Evolutionary conservation across 1,284 basidiomycete species (phyloP), one percentile per base, ranked within the genome.

Genomic region (Sporisorium iseilematis-ciliati): DNA sequence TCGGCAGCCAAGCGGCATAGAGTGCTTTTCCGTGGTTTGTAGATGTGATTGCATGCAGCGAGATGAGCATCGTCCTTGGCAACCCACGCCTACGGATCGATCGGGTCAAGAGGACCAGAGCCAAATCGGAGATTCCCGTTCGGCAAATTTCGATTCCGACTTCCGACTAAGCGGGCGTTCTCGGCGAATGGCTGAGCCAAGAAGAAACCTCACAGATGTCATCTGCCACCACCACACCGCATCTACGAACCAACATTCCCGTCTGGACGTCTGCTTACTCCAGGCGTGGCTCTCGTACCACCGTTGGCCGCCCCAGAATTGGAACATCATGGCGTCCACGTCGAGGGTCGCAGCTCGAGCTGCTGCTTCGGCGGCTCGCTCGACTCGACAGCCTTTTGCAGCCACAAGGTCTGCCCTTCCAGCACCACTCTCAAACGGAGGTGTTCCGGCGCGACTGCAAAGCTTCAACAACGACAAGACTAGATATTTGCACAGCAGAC

Each of bases 101-200:
- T 49, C 48, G 48, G 48, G 48, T 8, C 16, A 16, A 4, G 7
- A 49, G 21, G 25, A 2, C 2, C 10, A 48, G 2, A 2, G 3
- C 18, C 48, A 49, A 43, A 54, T 54, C 35, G 56, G 56, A 56
- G 35, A 38, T 38, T 38, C 14, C 31, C 11, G 25, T 21, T 65
- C 63, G 68, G 68, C 62, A 65, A 62, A 58, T 58, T 62, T 57
- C 40, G 50, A 50, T 21, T 65, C 68, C 63, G 68, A 59, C 25
- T 65, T 71, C 63, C 68, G 67, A 56, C 20, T 18, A 5, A 25
- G 45, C 60, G 60, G 59, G 48, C 35, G 46, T 56, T 42, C 52
- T 60, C 57, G 57, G 57, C 53, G 40, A 68, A 46, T 18, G n/a
- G 67, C 61, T 62, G 54, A 57, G 62, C 58, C 54, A 50, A 71